Evolutionary conservation across 148 eudicot genomes (phyloP).

Genomic region (Agrostemma githago): DNA sequence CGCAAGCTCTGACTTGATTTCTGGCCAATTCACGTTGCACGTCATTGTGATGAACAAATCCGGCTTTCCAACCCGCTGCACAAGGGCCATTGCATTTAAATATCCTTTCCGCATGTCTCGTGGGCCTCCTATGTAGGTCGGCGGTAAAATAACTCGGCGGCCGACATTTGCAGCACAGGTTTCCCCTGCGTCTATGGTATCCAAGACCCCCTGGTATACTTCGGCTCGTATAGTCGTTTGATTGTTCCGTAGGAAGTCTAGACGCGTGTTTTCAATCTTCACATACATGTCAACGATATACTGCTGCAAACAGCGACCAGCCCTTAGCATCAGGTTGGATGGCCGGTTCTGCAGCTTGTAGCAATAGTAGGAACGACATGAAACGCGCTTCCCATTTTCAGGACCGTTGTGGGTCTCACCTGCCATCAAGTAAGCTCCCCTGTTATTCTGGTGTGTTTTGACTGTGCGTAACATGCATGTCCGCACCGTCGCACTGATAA

Average conservation of each 20-base stretch:
- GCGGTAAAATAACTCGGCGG: neutral
- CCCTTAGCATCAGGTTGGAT: neutral
- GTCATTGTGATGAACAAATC: no score
- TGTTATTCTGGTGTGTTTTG: no score
- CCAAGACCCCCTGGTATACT: no score
- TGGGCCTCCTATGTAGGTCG: neutral
- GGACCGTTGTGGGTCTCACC: no score
- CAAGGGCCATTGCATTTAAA: neutral
- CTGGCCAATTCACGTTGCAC: neutral
- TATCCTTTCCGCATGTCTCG: neutral
- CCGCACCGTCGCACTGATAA: no score
- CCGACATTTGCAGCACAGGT: neutral
- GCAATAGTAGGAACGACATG: slow-evolving; percentile 28
- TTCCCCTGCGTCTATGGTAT: no score
- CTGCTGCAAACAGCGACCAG: neutral
- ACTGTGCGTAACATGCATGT: no score
- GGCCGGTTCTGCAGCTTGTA: neutral
- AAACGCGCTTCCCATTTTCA: no score
- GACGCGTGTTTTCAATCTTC: neutral
- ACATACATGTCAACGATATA: neutral
- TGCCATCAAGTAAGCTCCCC: no score
- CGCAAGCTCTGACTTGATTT: neutral
- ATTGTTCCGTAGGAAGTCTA: no score
- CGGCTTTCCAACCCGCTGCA: no score
- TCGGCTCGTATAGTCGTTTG: no score